Evolutionary conservation across 164 flowering plant species (phyloP), one percentile per base, ranked within the genome.

Genomic region (Tetrastigma voinierianum): DNA sequence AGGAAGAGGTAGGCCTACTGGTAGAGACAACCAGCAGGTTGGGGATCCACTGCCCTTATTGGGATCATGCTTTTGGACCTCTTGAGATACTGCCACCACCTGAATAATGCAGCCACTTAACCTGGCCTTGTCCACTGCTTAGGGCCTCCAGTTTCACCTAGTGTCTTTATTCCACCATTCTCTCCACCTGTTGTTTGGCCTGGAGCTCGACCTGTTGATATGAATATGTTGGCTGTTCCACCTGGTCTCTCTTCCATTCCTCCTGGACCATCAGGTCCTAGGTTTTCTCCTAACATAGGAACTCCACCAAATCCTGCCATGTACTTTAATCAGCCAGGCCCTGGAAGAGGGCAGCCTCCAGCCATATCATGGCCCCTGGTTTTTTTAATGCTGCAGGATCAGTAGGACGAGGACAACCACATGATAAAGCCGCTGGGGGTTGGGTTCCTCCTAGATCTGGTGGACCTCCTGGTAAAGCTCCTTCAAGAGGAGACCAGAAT

Each of bases 401-500:
- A 54, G 71, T 69, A 18, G 95, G 85, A 66, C 84, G 89, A 45
- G 96, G 90, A 32, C 72, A 73, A 67, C 73, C 83, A 64, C 82
- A 86, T 81, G 98, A 94, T 18, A 88, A 86, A 73, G 51, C 71
- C 17, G 69, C 86, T 43, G 89, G 86, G 24, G 85, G 80, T 44
- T 90, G 97, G 97, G 86, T 58, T 63, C 87, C 90, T 72, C 85
- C 90, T 55, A 85, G 88, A 78, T 76, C 43, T 69, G 67, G 72
- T 72, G 96, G 88, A 32, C 90, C 92, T 62, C 82, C 85, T 72
- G 97, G 95, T 64, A 95, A 87, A 84, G 98, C 98, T 79, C 98
- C 98, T 76, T 95, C 99, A 45, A 87, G 99, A 71, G 99, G 97
- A 72, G 98, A 95, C 81, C 99, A 95, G 77, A 95, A 95, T 82